Evolutionary conservation across 129 eudicot genomes (phyloP).

Genomic region (Flaveria bidentis): DNA sequence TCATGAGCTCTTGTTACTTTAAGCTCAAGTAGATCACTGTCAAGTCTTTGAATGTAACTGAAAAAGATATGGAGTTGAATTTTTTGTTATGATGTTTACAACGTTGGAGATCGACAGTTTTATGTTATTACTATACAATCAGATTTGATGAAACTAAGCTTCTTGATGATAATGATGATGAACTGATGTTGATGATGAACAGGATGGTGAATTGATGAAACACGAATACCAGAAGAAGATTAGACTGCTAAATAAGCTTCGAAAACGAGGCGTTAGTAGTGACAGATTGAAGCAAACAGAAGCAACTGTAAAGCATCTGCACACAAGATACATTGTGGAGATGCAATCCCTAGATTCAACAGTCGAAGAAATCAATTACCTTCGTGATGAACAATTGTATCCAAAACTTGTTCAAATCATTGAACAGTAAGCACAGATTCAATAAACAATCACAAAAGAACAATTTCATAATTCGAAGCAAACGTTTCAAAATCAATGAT

Average conservation of each 20-base stretch:
- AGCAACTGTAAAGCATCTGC: conserved; percentile 67
- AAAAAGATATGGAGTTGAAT: too few relatives aligned
- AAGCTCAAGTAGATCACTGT: too few relatives aligned
- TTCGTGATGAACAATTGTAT: conserved; percentile 78
- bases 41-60: too few relatives aligned
- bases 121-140: too few relatives aligned
- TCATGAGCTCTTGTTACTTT: too few relatives aligned
- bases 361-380: conserved; percentile 62
- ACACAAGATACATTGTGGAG: conserved; percentile 73
- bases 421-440: conserved; percentile 56
- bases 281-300: conserved; percentile 62
- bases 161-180: conserved; percentile 17
- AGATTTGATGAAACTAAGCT: neutral
- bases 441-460: too few relatives aligned
- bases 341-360: conserved; percentile 89
- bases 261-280: conserved; percentile 53
- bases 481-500: neutral
- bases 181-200: conserved; percentile 34
- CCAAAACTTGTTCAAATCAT: conserved; percentile 78
- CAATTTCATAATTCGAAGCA: neutral
- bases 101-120: too few relatives aligned
- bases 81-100: too few relatives aligned
- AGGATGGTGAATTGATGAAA: conserved; percentile 79
- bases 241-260: conserved; percentile 57
- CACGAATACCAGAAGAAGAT: conserved; percentile 66